A percentile compares a stretch with the other conserved stretches of the same genome.
phyloP scores from a whole-genome alignment of 2,329 filamentous ascomycete species.

The Colletotrichum somersetense region DNA sequence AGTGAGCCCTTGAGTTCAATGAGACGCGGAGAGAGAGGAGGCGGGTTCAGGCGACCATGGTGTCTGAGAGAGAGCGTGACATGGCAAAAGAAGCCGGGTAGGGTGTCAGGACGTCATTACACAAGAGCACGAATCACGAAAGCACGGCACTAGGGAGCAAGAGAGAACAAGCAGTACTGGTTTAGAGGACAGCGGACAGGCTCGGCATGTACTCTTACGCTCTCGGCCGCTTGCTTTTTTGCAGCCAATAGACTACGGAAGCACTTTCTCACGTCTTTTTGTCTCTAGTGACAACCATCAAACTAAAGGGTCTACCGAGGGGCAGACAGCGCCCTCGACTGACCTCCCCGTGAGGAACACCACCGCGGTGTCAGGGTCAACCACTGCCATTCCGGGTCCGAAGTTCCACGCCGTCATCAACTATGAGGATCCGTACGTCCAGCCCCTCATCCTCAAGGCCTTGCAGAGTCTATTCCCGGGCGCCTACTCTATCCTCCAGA shows the following conservation, averaged over 20 bases:
- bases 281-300: constrained; percentile 29
- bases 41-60: not conserved
- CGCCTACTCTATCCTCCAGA: constrained; percentile 63
- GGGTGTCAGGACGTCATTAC: constrained; percentile 21
- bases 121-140: constrained; percentile 14
- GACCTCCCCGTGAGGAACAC: constrained; percentile 29
- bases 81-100: constrained; percentile 37
- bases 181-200: constrained; percentile 26
- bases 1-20: constrained; percentile 63
- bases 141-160: not conserved
- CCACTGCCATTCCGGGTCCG: constrained; percentile 50
- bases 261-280: constrained; percentile 31
- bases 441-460: constrained; percentile 84
- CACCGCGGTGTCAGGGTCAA: constrained; percentile 47
- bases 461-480: constrained; percentile 72
- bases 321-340: constrained; percentile 21
- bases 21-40: constrained; percentile 4
- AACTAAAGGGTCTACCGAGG: not conserved
- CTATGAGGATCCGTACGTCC: constrained; percentile 91
- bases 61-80: constrained; percentile 10
- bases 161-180: constrained; percentile 14
- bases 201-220: constrained; percentile 40
- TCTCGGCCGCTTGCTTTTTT: constrained; percentile 9
- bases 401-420: constrained; percentile 76
- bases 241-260: constrained; percentile 28